Percentiles rank a stretch among this genome's conserved stretches.
phyloP scores from a whole-genome alignment of 129 eudicot genomes.

The Tanacetum coccineum region DNA sequence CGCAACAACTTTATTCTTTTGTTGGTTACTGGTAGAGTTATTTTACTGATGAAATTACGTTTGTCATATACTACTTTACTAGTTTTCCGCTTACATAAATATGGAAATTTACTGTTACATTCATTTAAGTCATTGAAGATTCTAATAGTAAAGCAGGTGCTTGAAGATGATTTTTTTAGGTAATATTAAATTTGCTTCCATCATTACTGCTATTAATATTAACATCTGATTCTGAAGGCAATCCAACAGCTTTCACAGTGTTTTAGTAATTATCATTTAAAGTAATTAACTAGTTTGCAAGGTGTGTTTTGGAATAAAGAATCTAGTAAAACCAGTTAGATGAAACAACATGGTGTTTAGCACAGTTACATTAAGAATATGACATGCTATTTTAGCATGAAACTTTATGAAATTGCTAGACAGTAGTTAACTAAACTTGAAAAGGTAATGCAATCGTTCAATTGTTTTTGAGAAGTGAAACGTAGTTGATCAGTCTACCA shows the following conservation, averaged over 20 bases:
- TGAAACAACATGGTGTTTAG: neutral
- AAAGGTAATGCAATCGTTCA: too few species aligned
- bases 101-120: too few species aligned
- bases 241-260: neutral
- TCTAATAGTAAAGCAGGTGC: neutral
- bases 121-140: neutral
- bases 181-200: neutral
- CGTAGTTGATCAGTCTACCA: neutral
- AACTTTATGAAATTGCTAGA: neutral
- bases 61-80: too few species aligned
- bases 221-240: neutral
- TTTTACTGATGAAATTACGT: too few species aligned
- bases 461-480: too few species aligned
- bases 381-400: neutral
- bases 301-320: too few species aligned
- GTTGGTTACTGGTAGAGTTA: too few species aligned
- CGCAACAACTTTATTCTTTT: too few species aligned
- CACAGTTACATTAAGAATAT: neutral
- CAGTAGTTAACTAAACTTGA: too few species aligned
- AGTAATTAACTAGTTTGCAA: neutral
- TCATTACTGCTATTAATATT: neutral
- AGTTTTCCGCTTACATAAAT: too few species aligned
- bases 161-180: conserved; percentile 1
- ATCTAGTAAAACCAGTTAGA: neutral
- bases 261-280: neutral